Base-by-base conservation (phyloP, 1,284 basidiomycete species). In the Sanghuangporus baumii region DNA sequence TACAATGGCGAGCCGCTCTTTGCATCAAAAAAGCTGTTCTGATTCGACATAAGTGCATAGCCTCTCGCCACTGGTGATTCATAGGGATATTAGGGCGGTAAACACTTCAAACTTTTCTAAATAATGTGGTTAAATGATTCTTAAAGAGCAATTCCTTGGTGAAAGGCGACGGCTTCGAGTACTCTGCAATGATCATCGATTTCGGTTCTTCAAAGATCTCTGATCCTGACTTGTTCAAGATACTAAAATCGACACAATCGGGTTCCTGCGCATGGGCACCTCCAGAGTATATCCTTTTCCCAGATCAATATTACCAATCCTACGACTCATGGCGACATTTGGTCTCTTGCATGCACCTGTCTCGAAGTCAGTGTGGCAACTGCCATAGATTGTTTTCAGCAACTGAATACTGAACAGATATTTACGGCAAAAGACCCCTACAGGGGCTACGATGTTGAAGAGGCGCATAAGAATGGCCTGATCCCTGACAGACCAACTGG, bases 301-400 rank as follows among this genome's bases (percentile, higher is more conserved):
- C 34, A 6, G 51, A 54, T 12, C 38, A 54, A 38, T 60, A 60
- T 23, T 23, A 12, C 47, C 12, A 51, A 11, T n/a, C 59, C 59
- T 11, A 60, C 47, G 6, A 37, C 59, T 4, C 36, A 18, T 3
- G 60, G 43, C 5, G 61, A 62, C 34, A 59, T 62, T 8, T 62
- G 61, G 61, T 57, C 61, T 18, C 50, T 62, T 3, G 61, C 57
- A 8, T 62, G 61, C 18, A 50, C 48, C 6, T 36, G 37, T 18
- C 14, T 58, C 26, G 61, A 62, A 41, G 61, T 59, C 4, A 55
- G 31, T 16, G 23, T 23, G 23, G 2, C 23, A 23, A 23, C 1
- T 23, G 23, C 23, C 2, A 23, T 23, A 23, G 23, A 23, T 23
- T 23, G 23, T 23, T 23, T 23, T 23, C 23, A 23, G 2, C 23